A percentile compares a stretch with the other conserved stretches of the same genome.
These are phyloP conservation scores for Jasminum sambac DNA, from an alignment of 257 asterid genomes.

Conservation along the genomic window DNA sequence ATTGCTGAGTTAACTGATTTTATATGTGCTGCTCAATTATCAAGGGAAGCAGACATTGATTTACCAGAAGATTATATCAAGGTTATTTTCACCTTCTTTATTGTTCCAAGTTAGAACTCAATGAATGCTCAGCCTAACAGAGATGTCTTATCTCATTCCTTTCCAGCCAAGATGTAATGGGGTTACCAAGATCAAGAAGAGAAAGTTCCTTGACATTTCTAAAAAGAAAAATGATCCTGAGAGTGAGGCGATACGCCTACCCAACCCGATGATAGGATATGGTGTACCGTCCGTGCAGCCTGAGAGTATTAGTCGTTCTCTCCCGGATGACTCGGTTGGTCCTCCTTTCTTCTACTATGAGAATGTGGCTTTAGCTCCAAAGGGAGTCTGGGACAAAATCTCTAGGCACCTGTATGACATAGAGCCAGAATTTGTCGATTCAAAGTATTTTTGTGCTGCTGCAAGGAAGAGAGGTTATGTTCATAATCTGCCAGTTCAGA, in stretches of 20 bases:
- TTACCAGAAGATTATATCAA: slow-evolving; percentile 52
- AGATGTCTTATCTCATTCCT: slow-evolving; percentile 10
- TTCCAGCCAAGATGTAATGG: slow-evolving; percentile 42
- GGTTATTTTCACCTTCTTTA: slow-evolving; percentile 40
- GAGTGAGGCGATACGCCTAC: slow-evolving; percentile 48
- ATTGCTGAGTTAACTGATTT: slow-evolving; percentile 56
- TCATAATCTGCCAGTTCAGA: slow-evolving; percentile 57
- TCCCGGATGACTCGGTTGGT: slow-evolving; percentile 46
- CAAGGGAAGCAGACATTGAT: slow-evolving; percentile 56
- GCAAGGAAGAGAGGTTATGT: slow-evolving; percentile 66
- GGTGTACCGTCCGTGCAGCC: slow-evolving; percentile 44
- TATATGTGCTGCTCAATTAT: slow-evolving; percentile 77
- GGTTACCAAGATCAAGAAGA: slow-evolving; percentile 40
- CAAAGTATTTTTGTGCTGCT: slow-evolving; percentile 50
- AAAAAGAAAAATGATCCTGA: slow-evolving; percentile 25
- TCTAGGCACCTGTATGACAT: slow-evolving; percentile 44
- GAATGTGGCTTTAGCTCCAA: slow-evolving; percentile 67
- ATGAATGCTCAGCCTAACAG: slow-evolving; percentile 1
- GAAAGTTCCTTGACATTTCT: slow-evolving; percentile 32
- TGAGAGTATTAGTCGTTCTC: slow-evolving; percentile 30
- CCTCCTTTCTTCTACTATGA: slow-evolving; percentile 62
- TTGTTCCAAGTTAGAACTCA: neutral
- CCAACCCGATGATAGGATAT: slow-evolving; percentile 69
- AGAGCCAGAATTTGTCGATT: slow-evolving; percentile 67
- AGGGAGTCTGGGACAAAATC: slow-evolving; percentile 71